Evolutionary conservation across 768 basidiomycete genomes (phyloP), one percentile per base, ranked within the genome.

Genomic region (Hortiboletus flavorubellus): DNA sequence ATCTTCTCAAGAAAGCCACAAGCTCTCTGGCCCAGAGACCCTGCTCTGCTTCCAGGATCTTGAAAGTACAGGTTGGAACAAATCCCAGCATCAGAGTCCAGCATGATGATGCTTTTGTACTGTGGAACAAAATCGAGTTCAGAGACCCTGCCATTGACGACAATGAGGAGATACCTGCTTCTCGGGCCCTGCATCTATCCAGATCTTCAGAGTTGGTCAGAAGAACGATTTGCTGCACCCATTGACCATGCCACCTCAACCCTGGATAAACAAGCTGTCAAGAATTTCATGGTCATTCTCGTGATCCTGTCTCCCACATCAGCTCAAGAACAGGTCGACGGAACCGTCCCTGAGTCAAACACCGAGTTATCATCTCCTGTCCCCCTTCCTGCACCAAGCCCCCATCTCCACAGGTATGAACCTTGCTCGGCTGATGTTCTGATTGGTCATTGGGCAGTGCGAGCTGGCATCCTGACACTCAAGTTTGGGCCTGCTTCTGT

Each of bases 1-100:
- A 97, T 67, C 75, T 95, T 2, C 81, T 96, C 65, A 97, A 97
- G 80, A 97, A 96, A 68, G 93, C 93, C 1, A 84, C 86, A 0
- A 88, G 80, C 29, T 73, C 82, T 0, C 78, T 93, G 11, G 91
- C 93, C 0, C 83, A 89, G 65, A 84, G 86, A 29, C 93, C 93
- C 2, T 88, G 94, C 21, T 79, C 87, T 0, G 94, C 94, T 12
- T 93, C 93, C 11, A 86, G 94, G 23, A 85, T 93, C 49, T 80
- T 97, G 41, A 94, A 97, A 69, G 85, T 86, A 1, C 87, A 91
- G 70, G 90, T 93, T 38, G 91, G 91, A 31, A 79, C 83, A 23
- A 92, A 93, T 64, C 80, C 85, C 4, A 85, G 90, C 56, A 89
- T 93, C 50, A 79, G 84, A 9, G 89, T 93, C 16, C 91, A 92